Evolutionary conservation across 208 protist genomes (phyloP).

Genomic region (Phytomonas sp.): DNA sequence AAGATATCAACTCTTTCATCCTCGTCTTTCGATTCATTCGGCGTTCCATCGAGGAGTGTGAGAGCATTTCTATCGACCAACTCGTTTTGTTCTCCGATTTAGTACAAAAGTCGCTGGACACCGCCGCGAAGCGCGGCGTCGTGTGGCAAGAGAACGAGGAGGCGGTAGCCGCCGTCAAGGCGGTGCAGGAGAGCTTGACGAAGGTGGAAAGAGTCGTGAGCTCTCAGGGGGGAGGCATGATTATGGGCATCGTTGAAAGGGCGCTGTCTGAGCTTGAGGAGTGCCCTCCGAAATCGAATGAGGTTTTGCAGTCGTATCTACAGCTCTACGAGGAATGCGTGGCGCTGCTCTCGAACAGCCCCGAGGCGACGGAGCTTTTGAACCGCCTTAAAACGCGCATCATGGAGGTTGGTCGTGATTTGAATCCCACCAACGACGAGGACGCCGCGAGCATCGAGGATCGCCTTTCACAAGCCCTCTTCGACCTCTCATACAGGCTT

Average conservation of each 20-base stretch:
- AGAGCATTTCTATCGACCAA: conserved; percentile 11
- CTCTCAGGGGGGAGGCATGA: not conserved
- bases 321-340: too few relatives aligned
- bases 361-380: too few relatives aligned
- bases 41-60: not conserved
- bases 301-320: too few relatives aligned
- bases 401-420: not conserved
- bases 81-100: conserved; percentile 26
- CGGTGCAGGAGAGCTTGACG: not conserved
- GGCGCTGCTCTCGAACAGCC: too few relatives aligned
- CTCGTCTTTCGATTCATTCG: conserved; percentile 12
- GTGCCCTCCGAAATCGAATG: too few relatives aligned
- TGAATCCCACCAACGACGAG: not conserved
- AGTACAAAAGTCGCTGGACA: conserved; percentile 20
- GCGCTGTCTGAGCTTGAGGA: not conserved
- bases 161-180: conserved; percentile 16
- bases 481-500: conserved; percentile 46
- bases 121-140: conserved; percentile 21
- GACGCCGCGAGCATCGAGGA: conserved; percentile 8
- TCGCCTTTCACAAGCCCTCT: conserved; percentile 24
- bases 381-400: too few relatives aligned
- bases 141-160: conserved; percentile 18
- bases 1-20: conserved; percentile 9
- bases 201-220: not conserved
- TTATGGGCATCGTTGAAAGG: conserved; percentile 7